Evolutionary conservation across 2,329 filamentous ascomycete genomes (phyloP).

Genomic region (Didymella arachidicola): DNA sequence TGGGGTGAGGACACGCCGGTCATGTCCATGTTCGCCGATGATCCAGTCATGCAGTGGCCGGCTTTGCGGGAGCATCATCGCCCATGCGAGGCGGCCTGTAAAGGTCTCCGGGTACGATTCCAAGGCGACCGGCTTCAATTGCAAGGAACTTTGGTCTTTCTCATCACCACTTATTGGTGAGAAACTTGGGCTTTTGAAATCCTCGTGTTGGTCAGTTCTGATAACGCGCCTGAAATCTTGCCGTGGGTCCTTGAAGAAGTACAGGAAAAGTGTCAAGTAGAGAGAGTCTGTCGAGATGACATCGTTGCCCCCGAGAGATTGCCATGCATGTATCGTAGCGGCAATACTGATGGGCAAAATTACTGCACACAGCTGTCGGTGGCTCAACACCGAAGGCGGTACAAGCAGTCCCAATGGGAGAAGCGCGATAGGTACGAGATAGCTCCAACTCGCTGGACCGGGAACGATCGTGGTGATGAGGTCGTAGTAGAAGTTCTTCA

Average conservation of each 20-base stretch:
- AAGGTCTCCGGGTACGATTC: constrained; percentile 13
- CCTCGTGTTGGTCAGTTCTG: not conserved
- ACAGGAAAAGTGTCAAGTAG: constrained; percentile 20
- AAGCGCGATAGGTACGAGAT: constrained; percentile 14
- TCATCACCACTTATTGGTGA: not conserved
- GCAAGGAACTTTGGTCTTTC: not conserved
- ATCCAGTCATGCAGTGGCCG: constrained; percentile 21
- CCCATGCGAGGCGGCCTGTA: constrained; percentile 15
- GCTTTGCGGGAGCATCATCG: constrained; percentile 13
- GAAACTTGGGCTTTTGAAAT: not conserved
- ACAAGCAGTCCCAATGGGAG: constrained; percentile 19
- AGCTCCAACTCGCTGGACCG: constrained; percentile 17
- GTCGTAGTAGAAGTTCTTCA: constrained; percentile 12
- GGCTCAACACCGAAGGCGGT: constrained; percentile 11
- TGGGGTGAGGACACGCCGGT: constrained; percentile 2
- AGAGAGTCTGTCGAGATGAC: constrained; percentile 18
- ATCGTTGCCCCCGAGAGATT: constrained; percentile 12
- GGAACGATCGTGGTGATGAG: constrained; percentile 20
- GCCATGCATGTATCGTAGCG: constrained; percentile 18
- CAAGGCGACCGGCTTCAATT: not conserved
- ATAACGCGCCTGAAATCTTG: constrained; percentile 13
- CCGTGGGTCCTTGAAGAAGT: constrained; percentile 20
- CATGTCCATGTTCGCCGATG: constrained; percentile 11
- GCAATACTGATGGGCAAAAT: constrained; percentile 14
- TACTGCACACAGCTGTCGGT: constrained; percentile 11